A percentile compares a stretch with the other conserved stretches of the same genome.
These are phyloP conservation scores for Pinus tabuliformis DNA, from an alignment of 75 land plant genomes.

Conservation along the genomic window DNA sequence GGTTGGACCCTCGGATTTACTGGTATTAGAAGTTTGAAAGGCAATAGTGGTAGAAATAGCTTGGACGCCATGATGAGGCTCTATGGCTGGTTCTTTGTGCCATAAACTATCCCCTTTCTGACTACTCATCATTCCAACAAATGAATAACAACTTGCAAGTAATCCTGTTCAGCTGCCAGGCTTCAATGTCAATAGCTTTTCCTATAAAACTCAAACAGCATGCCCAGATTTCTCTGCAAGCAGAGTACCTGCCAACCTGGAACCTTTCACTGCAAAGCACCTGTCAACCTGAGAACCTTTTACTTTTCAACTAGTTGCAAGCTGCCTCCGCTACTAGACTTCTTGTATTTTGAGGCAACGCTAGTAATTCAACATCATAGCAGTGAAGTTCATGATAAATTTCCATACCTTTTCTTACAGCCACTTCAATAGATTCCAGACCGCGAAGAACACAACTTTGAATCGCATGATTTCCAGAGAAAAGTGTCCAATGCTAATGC, in stretches of 20 bases:
- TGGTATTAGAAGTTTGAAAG: not conserved
- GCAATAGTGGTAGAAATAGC: not conserved
- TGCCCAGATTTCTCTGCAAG: not conserved
- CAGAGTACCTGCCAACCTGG: not conserved
- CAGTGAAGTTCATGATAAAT: too few relatives aligned
- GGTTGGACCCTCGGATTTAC: not conserved
- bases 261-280: not conserved
- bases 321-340: not conserved
- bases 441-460: not conserved
- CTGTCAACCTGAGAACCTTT: not conserved
- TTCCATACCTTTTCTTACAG: not conserved
- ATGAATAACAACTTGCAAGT: not conserved
- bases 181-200: not conserved
- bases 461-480: not conserved
- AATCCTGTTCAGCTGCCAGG: not conserved
- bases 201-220: not conserved
- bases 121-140: conserved; percentile 4
- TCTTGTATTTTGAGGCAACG: not conserved
- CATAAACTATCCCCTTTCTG: conserved; percentile 1
- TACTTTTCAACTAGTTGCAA: not conserved
- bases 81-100: not conserved
- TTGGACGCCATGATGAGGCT: not conserved
- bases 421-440: not conserved
- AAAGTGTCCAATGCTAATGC: too few relatives aligned
- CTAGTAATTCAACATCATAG: not conserved